Percentiles rank a stretch among this genome's conserved stretches.
Evolutionary conservation across 768 basidiomycete species (phyloP).

Genomic region (Termitomyces sp.): DNA sequence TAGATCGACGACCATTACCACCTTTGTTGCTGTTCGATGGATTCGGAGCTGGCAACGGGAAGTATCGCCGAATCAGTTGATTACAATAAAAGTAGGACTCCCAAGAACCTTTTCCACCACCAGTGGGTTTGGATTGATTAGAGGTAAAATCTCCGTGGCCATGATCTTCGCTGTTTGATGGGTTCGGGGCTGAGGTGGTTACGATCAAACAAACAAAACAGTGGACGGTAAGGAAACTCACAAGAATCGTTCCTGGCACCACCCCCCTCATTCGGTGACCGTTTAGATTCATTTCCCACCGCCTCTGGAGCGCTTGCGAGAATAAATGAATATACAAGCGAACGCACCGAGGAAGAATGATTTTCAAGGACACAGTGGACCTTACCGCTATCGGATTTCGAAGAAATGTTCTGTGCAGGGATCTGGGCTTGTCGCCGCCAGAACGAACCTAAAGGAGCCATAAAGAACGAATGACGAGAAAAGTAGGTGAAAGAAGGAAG

Average conservation of each 20-base stretch:
- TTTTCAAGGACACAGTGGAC: neutral
- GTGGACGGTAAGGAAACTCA: neutral
- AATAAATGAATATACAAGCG: neutral
- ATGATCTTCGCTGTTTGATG: neutral
- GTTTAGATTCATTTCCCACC: neutral
- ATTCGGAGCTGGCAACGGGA: neutral
- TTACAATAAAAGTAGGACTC: neutral
- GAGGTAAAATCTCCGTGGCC: neutral
- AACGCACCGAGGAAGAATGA: neutral
- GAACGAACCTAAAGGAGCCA: slow-evolving; percentile 17
- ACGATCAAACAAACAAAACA: neutral
- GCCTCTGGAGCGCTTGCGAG: slow-evolving; percentile 8
- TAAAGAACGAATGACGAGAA: slow-evolving; percentile 8
- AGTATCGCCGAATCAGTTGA: neutral
- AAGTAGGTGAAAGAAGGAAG: slow-evolving; percentile 4
- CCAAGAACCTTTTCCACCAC: neutral
- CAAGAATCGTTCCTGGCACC: neutral
- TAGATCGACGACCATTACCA: neutral
- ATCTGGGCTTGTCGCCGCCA: slow-evolving; percentile 14
- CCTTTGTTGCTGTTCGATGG: neutral
- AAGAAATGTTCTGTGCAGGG: slow-evolving; percentile 5
- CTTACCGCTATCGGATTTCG: slow-evolving; percentile 14
- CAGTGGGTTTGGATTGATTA: neutral
- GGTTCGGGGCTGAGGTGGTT: neutral
- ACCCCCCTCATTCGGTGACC: neutral